A percentile compares a stretch with the other conserved stretches of the same genome.
Conservation (phyloP, 2,329 filamentous ascomycete genomes). For the Davidsoniella australis region DNA sequence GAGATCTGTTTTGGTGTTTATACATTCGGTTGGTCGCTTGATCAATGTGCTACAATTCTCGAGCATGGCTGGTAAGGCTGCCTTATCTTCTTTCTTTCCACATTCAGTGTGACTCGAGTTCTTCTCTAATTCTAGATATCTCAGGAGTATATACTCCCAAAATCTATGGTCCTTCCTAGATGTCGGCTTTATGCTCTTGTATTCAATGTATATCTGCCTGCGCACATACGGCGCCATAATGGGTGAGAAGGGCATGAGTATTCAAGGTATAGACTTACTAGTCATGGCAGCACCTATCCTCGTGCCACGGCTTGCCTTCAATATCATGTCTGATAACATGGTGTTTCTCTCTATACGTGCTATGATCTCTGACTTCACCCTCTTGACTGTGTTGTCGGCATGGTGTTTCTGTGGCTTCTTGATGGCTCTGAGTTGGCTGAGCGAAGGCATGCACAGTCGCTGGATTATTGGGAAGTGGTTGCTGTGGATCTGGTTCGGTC, state of each 20-base stretch:
- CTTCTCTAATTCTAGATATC: background rate
- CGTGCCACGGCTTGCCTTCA: slow-evolving; percentile 66
- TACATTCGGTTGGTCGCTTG: slow-evolving; percentile 60
- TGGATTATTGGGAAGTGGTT: slow-evolving; percentile 66
- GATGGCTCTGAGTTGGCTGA: slow-evolving; percentile 63
- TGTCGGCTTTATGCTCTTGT: slow-evolving; percentile 59
- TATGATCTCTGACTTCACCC: slow-evolving; percentile 76
- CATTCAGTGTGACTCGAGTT: background rate
- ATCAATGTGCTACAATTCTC: slow-evolving; percentile 59
- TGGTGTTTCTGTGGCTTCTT: slow-evolving; percentile 80
- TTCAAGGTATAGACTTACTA: slow-evolving; percentile 63
- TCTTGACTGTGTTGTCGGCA: slow-evolving; percentile 54
- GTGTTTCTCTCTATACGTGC: slow-evolving; percentile 65
- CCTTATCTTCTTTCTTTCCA: background rate
- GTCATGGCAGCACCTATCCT: slow-evolving; percentile 60
- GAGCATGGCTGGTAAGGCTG: slow-evolving; percentile 47
- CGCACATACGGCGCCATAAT: slow-evolving; percentile 46
- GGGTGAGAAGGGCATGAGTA: slow-evolving; percentile 29
- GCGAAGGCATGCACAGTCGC: slow-evolving; percentile 36
- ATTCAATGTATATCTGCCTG: slow-evolving; percentile 47
- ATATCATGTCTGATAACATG: slow-evolving; percentile 67
- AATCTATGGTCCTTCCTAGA: slow-evolving; percentile 82
- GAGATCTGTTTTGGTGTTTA: slow-evolving; percentile 59
- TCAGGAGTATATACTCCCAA: slow-evolving; percentile 66
- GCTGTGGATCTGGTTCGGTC: slow-evolving; percentile 83